Base-by-base conservation (phyloP, 441 rosid genomes). In the Breynia disticha region DNA sequence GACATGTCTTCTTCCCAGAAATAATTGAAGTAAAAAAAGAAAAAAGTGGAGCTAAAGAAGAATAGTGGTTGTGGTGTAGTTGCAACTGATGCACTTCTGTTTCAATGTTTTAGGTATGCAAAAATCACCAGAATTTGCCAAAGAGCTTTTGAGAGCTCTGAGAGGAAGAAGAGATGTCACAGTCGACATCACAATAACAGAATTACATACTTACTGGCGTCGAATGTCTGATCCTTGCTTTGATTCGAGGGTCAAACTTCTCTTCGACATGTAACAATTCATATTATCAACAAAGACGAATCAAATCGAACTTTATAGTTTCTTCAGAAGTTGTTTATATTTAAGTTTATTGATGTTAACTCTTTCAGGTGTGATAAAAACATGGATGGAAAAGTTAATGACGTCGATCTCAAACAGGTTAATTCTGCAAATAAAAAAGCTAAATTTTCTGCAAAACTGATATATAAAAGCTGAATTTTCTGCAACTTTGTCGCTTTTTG, bases 331-430 rank as follows among this genome's bases (percentile, higher is more conserved):
- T n/a, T n/a, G 11, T 3, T 6, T 24, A 11, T 54, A 7, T 48
- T 19, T 22, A 44, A 11, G 16, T 41, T 12, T 21, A 37, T 48
- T 21, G 3, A 4, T 18, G 32, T 19, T 15, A 18, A 20, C 32
- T 22, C 12, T 15, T 18, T 28, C 72, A 79, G 81, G 28, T 76
- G 75, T 42, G 79, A 79, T 19, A 58, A 52, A 45, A 61, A 79
- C 6, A 58, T 65, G 76, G 79, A 79, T 49, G 84, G 81, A 64
- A 61, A 55, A 61, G 50, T 79, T 9, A 32, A 50, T 9, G 38
- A 54, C 18, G 18, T 46, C 32, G 79, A 79, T 41, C n/a, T 79
- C 0, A 79, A 65, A 35, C 76, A 76, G 78, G 79, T 78, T n/a
- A 45, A 45, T 18, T 15, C 1, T 15, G 16, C 16, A 13, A 13